A percentile compares a stretch with the other conserved stretches of the same genome.
Evolutionary conservation across 805 yeast genomes (phyloP).

Genomic region (Kodamaea hsintzibuensis): DNA sequence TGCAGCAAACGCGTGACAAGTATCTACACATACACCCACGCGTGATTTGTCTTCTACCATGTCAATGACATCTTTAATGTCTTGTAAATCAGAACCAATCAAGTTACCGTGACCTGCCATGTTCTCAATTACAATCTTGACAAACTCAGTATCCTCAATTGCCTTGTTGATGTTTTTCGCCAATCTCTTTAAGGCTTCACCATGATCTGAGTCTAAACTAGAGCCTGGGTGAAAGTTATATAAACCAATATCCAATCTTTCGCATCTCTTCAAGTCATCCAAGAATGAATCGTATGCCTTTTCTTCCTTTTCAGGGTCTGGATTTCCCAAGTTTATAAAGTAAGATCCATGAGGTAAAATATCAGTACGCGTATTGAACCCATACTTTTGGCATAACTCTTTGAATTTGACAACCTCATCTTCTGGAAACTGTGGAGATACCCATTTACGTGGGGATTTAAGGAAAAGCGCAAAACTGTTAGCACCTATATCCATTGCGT

Average conservation of each 20-base stretch:
- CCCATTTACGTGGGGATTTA: constrained; percentile 91
- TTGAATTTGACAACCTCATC: constrained; percentile 71
- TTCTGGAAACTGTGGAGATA: constrained; percentile 68
- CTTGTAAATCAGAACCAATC: constrained; percentile 80
- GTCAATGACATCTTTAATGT: constrained; percentile 71
- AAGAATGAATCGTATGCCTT: constrained; percentile 76
- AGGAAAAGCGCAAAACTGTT: constrained; percentile 89
- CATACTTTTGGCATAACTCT: constrained; percentile 57
- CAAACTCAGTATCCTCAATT: constrained; percentile 68
- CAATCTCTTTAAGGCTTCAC: constrained; percentile 61
- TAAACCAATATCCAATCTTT: constrained; percentile 74
- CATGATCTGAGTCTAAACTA: constrained; percentile 66
- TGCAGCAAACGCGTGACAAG: constrained; percentile 96
- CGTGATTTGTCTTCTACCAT: constrained; percentile 77
- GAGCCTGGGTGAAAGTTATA: constrained; percentile 97
- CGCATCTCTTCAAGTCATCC: constrained; percentile 89
- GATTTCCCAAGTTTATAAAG: constrained; percentile 89
- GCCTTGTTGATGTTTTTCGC: constrained; percentile 84
- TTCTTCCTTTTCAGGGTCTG: constrained; percentile 74
- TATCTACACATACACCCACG: constrained; percentile 95
- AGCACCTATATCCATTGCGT: constrained; percentile 58
- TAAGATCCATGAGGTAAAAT: constrained; percentile 94
- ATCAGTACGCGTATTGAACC: constrained; percentile 75
- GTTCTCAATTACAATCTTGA: constrained; percentile 87
- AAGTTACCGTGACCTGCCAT: constrained; percentile 98